phyloP scores from a whole-genome alignment of 176 grass and related monocot genomes.

The Alopecurus myosuroides region DNA sequence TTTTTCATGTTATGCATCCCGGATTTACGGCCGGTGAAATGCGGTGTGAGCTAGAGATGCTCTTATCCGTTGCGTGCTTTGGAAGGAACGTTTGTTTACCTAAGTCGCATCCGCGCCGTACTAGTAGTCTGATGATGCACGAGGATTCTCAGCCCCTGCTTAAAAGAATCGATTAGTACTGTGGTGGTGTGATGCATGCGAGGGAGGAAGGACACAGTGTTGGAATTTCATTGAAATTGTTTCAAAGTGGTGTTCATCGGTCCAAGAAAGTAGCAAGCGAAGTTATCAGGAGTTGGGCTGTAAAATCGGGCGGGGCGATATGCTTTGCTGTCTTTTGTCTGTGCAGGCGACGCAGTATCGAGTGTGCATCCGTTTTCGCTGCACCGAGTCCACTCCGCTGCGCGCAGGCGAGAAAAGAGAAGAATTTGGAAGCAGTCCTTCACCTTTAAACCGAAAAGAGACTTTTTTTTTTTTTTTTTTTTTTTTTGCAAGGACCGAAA shows the following conservation, averaged over 20 bases:
- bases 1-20: too few relatives aligned
- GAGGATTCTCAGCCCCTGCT: too few relatives aligned
- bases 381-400: neutral
- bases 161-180: neutral
- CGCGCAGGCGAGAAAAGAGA: neutral
- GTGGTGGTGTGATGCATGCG: neutral
- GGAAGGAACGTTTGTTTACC: neutral
- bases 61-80: neutral
- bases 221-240: too few relatives aligned
- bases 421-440: neutral
- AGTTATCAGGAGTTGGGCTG: constrained; percentile 8
- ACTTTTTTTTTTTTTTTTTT: neutral
- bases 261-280: constrained; percentile 1
- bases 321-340: constrained; percentile 6
- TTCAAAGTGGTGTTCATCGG: neutral
- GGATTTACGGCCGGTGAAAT: too few relatives aligned
- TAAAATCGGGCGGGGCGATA: constrained; percentile 2
- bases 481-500: too few relatives aligned
- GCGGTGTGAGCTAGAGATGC: too few relatives aligned
- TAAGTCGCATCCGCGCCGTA: neutral
- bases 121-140: neutral
- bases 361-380: neutral
- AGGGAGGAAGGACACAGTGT: too few relatives aligned
- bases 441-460: neutral
- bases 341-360: neutral